phyloP scores from a whole-genome alignment of 768 basidiomycete species.

The Leccinellum rugosiceps region DNA sequence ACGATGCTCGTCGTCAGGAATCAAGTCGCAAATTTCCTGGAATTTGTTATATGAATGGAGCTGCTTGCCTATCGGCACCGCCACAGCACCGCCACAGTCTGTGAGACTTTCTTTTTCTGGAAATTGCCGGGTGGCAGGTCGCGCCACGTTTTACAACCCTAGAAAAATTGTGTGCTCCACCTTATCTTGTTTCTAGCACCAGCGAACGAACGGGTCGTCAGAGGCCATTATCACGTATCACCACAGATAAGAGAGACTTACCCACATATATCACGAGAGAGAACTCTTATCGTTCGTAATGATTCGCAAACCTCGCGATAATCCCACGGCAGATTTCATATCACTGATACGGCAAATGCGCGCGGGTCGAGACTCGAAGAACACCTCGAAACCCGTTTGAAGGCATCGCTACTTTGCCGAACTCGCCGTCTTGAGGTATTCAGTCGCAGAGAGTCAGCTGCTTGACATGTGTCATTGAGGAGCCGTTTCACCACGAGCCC shows the following conservation, averaged over 20 bases:
- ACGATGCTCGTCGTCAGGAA: conserved; percentile 15
- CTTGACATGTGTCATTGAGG: conserved; percentile 6
- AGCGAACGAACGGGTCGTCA: not conserved
- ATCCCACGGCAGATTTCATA: not conserved
- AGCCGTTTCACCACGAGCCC: conserved; percentile 3
- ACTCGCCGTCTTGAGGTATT: not conserved
- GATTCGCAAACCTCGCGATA: not conserved
- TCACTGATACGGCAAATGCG: not conserved
- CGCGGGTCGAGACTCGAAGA: not conserved
- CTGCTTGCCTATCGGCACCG: conserved; percentile 14
- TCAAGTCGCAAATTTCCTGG: conserved; percentile 16
- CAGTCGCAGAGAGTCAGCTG: not conserved
- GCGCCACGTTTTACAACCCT: too few species aligned
- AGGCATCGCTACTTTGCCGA: not conserved
- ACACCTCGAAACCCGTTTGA: conserved; percentile 1
- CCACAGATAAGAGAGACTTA: not conserved
- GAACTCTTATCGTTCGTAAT: conserved; percentile 9
- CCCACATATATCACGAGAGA: conserved; percentile 7
- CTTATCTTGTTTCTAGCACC: too few species aligned
- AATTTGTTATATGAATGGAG: conserved; percentile 25
- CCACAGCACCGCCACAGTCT: conserved; percentile 22
- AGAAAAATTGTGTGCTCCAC: too few species aligned
- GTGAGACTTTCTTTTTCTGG: conserved; percentile 17
- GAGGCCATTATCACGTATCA: not conserved
- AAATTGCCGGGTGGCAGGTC: not conserved